Percentiles rank a stretch among this genome's conserved stretches.
These are phyloP conservation scores for Aspergillus sp. DNA, from an alignment of 2,329 filamentous ascomycete species.

Conservation along the genomic window DNA sequence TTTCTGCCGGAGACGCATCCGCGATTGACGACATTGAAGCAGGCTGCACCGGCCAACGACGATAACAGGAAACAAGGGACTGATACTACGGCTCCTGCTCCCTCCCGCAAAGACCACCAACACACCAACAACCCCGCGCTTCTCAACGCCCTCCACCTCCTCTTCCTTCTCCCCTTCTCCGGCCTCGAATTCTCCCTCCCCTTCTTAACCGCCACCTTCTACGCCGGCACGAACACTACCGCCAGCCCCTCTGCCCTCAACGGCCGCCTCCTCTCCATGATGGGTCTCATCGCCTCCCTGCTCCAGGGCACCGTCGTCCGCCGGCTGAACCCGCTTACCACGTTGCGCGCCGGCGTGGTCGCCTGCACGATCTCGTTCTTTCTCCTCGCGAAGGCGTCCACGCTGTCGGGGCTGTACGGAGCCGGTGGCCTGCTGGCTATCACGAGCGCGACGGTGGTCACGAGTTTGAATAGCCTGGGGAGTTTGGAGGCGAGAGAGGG, in stretches of 20 bases:
- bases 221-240: constrained; percentile 55
- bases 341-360: constrained; percentile 69
- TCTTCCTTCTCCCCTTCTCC: constrained; percentile 93
- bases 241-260: constrained; percentile 58
- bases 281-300: constrained; percentile 84
- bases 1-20: constrained; percentile 71
- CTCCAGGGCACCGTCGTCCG: constrained; percentile 88
- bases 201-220: constrained; percentile 95
- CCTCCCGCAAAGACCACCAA: constrained; percentile 19
- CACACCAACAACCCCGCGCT: constrained; percentile 76
- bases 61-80: not conserved
- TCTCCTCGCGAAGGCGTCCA: constrained; percentile 62
- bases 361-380: constrained; percentile 73
- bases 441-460: constrained; percentile 91
- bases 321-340: constrained; percentile 69
- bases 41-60: constrained; percentile 12
- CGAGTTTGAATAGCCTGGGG: constrained; percentile 80
- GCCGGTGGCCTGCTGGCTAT: constrained; percentile 79
- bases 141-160: constrained; percentile 77
- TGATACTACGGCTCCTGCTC: constrained; percentile 6
- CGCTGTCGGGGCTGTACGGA: constrained; percentile 63
- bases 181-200: constrained; percentile 97
- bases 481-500: constrained; percentile 76
- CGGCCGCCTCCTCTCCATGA: constrained; percentile 77
- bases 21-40: constrained; percentile 48